Conservation (phyloP, 1,284 basidiomycete species). For the Cystobasidium sp. region DNA sequence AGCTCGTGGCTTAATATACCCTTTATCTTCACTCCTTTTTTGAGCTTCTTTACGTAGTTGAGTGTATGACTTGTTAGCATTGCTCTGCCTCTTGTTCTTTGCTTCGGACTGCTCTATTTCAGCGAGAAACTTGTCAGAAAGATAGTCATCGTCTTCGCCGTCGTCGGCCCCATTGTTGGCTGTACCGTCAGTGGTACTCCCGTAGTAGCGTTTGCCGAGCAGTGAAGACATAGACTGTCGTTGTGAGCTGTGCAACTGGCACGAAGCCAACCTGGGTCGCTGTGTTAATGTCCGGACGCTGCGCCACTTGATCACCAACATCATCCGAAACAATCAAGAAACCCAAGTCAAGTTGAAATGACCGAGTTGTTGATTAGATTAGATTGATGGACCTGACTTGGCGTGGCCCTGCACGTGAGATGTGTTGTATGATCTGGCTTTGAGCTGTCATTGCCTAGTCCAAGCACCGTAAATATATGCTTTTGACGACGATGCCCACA, state of each 20-base stretch:
- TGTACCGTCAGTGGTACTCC: not conserved
- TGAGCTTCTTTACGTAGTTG: slow-evolving; percentile 42
- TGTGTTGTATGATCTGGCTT: too few species aligned
- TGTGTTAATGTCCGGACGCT: too few species aligned
- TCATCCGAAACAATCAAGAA: too few species aligned
- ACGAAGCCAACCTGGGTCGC: too few species aligned
- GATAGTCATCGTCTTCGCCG: slow-evolving; percentile 45
- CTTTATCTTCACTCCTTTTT: slow-evolving; percentile 31
- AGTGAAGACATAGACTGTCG: not conserved
- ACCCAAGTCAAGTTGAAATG: too few species aligned
- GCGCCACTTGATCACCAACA: too few species aligned
- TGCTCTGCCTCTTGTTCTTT: slow-evolving; percentile 7
- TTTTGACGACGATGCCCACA: too few species aligned
- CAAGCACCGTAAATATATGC: too few species aligned
- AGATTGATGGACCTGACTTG: too few species aligned
- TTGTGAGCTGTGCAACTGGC: not conserved
- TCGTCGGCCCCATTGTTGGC: not conserved
- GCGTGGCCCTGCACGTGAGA: too few species aligned
- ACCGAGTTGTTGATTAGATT: too few species aligned
- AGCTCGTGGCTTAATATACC: slow-evolving; percentile 32
- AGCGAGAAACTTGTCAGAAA: slow-evolving; percentile 41
- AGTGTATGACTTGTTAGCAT: slow-evolving; percentile 35
- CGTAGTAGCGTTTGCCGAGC: slow-evolving; percentile 35
- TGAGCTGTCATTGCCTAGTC: too few species aligned
- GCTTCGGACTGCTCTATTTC: slow-evolving; percentile 9